Evolutionary conservation across 2,329 filamentous ascomycete genomes (phyloP).

Genomic region (Ophiosphaerella korrae): DNA sequence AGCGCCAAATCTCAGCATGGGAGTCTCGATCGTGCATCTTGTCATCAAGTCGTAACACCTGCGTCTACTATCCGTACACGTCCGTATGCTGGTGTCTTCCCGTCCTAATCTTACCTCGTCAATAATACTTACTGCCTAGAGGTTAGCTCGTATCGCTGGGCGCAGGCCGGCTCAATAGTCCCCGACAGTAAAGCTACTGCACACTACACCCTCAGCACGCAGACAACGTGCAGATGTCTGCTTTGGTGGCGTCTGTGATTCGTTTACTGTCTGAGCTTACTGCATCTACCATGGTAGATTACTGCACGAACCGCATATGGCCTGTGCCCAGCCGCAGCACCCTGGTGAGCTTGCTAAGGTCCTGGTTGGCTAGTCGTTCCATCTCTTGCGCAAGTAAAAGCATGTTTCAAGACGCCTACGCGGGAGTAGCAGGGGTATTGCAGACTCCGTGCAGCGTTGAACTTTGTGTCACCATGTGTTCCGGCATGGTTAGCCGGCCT

Average conservation of each 20-base stretch:
- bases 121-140: conserved; percentile 1
- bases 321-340: conserved; percentile 14
- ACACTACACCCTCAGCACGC: conserved; percentile 25
- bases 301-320: conserved; percentile 13
- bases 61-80: conserved; percentile 20
- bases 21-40: conserved; percentile 34
- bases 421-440: conserved; percentile 15
- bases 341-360: conserved; percentile 10
- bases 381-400: conserved; percentile 18
- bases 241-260: conserved; percentile 25
- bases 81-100: conserved; percentile 10
- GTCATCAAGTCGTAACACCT: conserved; percentile 27
- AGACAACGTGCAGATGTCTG: conserved; percentile 22
- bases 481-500: conserved; percentile 18
- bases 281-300: conserved; percentile 15
- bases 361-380: conserved; percentile 23
- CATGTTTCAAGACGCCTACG: conserved; percentile 18
- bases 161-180: conserved; percentile 15
- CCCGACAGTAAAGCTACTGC: conserved; percentile 27
- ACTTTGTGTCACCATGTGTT: conserved; percentile 20
- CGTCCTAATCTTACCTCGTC: conserved; percentile 13
- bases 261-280: conserved; percentile 16
- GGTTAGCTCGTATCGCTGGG: conserved; percentile 10
- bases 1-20: conserved; percentile 13
- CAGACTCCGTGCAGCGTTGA: conserved; percentile 14